Conservation (phyloP, 1,284 basidiomycete genomes). For the Leccinum holopus region DNA sequence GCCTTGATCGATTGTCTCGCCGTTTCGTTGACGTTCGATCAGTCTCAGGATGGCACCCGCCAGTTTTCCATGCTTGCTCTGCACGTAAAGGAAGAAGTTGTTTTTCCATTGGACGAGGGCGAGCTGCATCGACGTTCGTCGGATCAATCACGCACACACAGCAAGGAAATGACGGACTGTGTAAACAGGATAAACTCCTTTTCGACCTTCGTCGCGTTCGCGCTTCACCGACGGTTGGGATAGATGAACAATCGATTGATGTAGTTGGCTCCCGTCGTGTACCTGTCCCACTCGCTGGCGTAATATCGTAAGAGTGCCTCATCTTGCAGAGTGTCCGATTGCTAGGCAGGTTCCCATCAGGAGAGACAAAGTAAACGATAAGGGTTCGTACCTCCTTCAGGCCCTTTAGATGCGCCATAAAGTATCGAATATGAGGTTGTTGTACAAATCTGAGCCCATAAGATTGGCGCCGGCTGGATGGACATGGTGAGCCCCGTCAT, state of each 20-base stretch:
- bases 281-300: slow-evolving; percentile 91
- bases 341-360: slow-evolving; percentile 41
- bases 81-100: slow-evolving; percentile 88
- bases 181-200: slow-evolving; percentile 94
- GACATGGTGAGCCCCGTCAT: slow-evolving; percentile 16
- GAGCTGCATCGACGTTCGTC: slow-evolving; percentile 51
- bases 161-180: slow-evolving; percentile 62
- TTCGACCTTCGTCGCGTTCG: slow-evolving; percentile 96
- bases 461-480: slow-evolving; percentile 83
- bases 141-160: slow-evolving; percentile 8
- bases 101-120: slow-evolving; percentile 95
- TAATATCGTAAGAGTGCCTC: slow-evolving; percentile 91
- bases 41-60: slow-evolving; percentile 85
- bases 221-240: slow-evolving; percentile 98
- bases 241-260: slow-evolving; percentile 96
- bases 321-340: slow-evolving; percentile 80
- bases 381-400: slow-evolving; percentile 57
- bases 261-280: slow-evolving; percentile 95
- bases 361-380: slow-evolving; percentile 10
- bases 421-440: slow-evolving; percentile 81
- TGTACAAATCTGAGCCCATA: slow-evolving; percentile 94
- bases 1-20: slow-evolving; percentile 90
- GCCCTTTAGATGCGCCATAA: slow-evolving; percentile 73
- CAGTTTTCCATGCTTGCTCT: slow-evolving; percentile 79
- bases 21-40: slow-evolving; percentile 92